A percentile compares a stretch with the other conserved stretches of the same genome.
These are phyloP conservation scores for Dothiorella sarmentorum DNA, from an alignment of 2,329 filamentous ascomycete genomes.

Conservation along the genomic window DNA sequence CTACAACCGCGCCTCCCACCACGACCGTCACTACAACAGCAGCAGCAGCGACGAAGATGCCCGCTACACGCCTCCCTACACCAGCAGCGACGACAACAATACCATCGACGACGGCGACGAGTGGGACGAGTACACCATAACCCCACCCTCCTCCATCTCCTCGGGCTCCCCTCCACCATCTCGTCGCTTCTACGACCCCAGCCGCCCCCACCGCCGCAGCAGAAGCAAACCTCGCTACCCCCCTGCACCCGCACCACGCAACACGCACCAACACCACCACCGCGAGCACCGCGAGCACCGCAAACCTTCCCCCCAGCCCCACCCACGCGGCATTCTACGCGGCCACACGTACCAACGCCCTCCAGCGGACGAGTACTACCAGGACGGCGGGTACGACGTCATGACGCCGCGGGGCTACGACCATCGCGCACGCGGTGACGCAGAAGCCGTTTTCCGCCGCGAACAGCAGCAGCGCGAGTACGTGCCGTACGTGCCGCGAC, in stretches of 20 bases:
- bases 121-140: background rate
- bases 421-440: no score
- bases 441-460: no score
- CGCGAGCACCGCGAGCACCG: background rate
- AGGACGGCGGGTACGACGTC: background rate
- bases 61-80: background rate
- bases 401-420: background rate
- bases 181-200: background rate
- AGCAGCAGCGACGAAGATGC: constrained; percentile 1
- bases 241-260: background rate
- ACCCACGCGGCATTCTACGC: background rate
- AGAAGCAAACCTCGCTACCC: background rate
- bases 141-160: background rate
- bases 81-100: background rate
- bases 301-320: background rate
- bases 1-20: no score
- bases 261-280: no score
- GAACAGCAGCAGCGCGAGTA: no score
- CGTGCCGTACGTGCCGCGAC: background rate
- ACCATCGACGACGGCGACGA: no score
- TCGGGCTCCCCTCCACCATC: background rate
- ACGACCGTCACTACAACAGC: background rate
- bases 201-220: background rate
- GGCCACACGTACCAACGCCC: background rate
- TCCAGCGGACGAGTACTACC: constrained; percentile 1